Conservation (phyloP, 2,329 filamentous ascomycete genomes). For the Orbilia blumenaviensis region DNA sequence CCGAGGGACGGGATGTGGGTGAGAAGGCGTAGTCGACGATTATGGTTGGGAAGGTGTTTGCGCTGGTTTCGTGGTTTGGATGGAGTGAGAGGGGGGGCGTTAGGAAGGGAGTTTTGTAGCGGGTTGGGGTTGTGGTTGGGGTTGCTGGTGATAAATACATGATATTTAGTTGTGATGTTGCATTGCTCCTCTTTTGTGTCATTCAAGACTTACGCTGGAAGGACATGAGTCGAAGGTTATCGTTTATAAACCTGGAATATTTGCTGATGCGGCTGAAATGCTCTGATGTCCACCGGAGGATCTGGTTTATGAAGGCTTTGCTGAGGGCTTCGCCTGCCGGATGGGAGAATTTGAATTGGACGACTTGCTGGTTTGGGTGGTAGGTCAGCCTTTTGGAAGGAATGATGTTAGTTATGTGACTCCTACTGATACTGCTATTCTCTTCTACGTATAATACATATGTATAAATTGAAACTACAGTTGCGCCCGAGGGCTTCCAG, state of each 20-base stretch:
- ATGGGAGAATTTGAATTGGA: neutral
- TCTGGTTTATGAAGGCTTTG: neutral
- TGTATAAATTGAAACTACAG: neutral
- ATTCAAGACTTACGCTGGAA: neutral
- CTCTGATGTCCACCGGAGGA: neutral
- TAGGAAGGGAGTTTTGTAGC: neutral
- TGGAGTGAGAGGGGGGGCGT: neutral
- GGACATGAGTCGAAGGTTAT: neutral
- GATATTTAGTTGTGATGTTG: neutral
- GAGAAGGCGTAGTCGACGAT: neutral
- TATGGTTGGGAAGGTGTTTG: neutral
- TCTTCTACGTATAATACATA: no score
- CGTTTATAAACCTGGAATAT: neutral
- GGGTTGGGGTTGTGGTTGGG: neutral
- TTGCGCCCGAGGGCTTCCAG: no score
- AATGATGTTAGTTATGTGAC: no score
- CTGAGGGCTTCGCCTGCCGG: neutral
- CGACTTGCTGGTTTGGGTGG: neutral
- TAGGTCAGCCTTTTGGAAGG: neutral
- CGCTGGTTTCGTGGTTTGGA: neutral
- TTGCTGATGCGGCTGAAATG: neutral
- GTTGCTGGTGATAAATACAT: neutral
- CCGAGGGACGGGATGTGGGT: neutral
- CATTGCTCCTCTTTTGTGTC: no score
- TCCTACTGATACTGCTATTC: no score